Evolutionary conservation across 2,329 filamentous ascomycete genomes (phyloP), one percentile per base, ranked within the genome.

Genomic region (Neopestalotiopsis rosae): DNA sequence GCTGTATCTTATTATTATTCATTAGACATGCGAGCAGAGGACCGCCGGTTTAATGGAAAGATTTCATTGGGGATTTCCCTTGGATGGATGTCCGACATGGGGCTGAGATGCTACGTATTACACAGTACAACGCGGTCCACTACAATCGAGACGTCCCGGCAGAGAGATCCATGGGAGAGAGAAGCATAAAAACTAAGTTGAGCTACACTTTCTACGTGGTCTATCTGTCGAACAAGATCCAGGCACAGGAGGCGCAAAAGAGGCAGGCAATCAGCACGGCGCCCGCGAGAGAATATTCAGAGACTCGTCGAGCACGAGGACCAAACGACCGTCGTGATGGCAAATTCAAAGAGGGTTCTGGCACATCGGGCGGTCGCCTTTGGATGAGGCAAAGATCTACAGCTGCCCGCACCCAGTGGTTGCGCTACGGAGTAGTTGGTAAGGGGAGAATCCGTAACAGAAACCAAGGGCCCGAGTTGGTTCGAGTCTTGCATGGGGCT

Each of bases 41-140:
- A 40, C 28, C 59, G 59, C 59, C 17, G 59, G 59, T 61, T 61
- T 61, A 61, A 61, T 61, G 59, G 30, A 32, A 52, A n/a, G 17
- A n/a, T 52, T 52, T 52, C n/a, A 52, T 52, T 52, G 45, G 45
- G 45, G 45, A 20, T 52, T 52, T 52, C 45, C 45, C n/a, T n/a
- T 20, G 45, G 17, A 52, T 52, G 45, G 45, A 20, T 52, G 17
- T 24, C 17, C 7, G 45, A 52, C 45, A 52, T 52, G 45, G 45
- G 45, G 45, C 45, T 52, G 45, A 20, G 45, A 52, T 52, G 45
- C 13, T 52, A 20, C 45, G 45, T 52, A 52, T 52, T 52, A 52
- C 45, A 20, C 34, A 38, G 6, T 38, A 38, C 34, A 52, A n/a
- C n/a, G 42, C n/a, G 42, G 42, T 45, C 42, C 42, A 45, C 42